These are phyloP conservation scores for Colletotrichum sojae DNA, from an alignment of 2,329 filamentous ascomycete genomes.

Conservation along the genomic window DNA sequence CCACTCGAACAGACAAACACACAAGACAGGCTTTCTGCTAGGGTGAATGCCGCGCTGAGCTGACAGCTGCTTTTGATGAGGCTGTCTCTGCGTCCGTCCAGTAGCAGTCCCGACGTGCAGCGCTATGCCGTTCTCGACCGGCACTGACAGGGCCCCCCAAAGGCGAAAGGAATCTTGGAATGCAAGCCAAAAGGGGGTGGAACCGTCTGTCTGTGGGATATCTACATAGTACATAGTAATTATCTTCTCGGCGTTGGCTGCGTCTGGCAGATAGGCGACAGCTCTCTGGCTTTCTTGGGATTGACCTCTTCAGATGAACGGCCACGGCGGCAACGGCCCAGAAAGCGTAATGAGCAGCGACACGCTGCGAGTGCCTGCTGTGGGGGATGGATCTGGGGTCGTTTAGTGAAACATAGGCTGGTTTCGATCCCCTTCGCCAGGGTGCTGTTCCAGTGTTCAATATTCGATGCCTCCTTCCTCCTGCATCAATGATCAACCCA, in stretches of 20 bases:
- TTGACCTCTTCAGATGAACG: slow-evolving; percentile 35
- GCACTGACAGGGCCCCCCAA: slow-evolving; percentile 15
- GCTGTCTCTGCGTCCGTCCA: slow-evolving; percentile 29
- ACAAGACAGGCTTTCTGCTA: slow-evolving; percentile 16
- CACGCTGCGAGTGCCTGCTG: slow-evolving; percentile 25
- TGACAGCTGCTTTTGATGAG: slow-evolving; percentile 28
- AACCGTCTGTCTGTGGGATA: neutral
- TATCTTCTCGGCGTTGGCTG: neutral
- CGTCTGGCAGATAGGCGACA: neutral
- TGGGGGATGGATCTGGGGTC: slow-evolving; percentile 40
- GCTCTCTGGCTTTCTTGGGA: slow-evolving; percentile 3
- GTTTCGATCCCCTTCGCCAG: slow-evolving; percentile 34
- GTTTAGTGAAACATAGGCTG: slow-evolving; percentile 39
- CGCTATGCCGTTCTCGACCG: slow-evolving; percentile 37
- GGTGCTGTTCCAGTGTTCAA: neutral
- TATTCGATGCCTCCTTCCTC: neutral
- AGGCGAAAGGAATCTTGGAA: neutral
- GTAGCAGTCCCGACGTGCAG: slow-evolving; percentile 22
- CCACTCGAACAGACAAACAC: neutral
- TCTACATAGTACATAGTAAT: neutral
- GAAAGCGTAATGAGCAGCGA: slow-evolving; percentile 26
- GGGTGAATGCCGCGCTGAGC: slow-evolving; percentile 15
- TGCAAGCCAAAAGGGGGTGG: slow-evolving; percentile 11
- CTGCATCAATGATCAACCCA: neutral
- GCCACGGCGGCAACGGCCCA: slow-evolving; percentile 28